Evolutionary conservation across 2,329 filamentous ascomycete species (phyloP), one percentile per base, ranked within the genome.

Genomic region (Botrytis hyacinthi): DNA sequence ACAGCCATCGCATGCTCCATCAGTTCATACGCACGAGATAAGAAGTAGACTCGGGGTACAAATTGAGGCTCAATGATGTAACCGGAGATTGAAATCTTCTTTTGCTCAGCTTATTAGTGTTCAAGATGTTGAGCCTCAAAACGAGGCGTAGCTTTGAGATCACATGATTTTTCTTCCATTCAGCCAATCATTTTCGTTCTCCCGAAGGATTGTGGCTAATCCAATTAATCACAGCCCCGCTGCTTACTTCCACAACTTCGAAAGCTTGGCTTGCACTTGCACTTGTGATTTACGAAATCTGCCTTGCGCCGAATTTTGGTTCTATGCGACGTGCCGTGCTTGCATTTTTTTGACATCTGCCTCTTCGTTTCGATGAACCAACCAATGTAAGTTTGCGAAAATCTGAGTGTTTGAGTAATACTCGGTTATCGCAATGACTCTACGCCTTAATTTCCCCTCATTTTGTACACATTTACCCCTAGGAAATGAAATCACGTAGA

Each of bases 381-480:
- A 32, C 18, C 48, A 68, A 42, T 42, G 48, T 37, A 42, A 42
- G 66, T 32, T 54, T 68, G 48, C 48, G 18, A 42, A 57, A 32
- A 32, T 22, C 29, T 14, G 3, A n/a, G 16, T 63, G n/a, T 59
- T 59, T 59, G 44, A 71, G 68, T 71, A 46, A 61, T 44, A 16
- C n/a, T 46, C 37, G 20, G 42, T 62, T 37, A 40, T 48, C 54
- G 44, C 40, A 22, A 71, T 71, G 69, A 71, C 69, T 71, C 69
- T 71, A 63, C 57, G 57, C 69, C 69, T 71, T 37, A 2, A 51
- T 16, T 61, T 35, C 68, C 68, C 68, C 68, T 70, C 54, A 37
- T 68, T 54, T 14, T 59, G 29, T 69, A 32, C 66, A 69, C 22
- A 44, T 68, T 22, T 40, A 29, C 35, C 35, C 32, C 35, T 7